These are phyloP conservation scores for Pyracantha coccinea DNA, from an alignment of 331 rosid species.

Conservation along the genomic window DNA sequence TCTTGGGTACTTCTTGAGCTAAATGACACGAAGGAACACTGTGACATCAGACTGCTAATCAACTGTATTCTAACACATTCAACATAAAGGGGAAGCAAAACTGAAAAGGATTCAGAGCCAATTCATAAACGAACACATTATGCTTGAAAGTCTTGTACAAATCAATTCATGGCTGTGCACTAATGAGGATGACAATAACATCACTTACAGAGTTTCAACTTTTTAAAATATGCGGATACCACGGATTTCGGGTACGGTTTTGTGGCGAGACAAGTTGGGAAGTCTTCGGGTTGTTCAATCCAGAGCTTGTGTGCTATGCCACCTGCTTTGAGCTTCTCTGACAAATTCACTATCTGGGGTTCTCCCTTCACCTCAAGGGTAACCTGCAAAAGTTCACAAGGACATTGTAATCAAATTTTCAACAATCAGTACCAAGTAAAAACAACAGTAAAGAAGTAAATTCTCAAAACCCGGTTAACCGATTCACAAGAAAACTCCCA, in stretches of 20 bases:
- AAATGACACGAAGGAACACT: not conserved
- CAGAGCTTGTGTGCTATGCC: constrained; percentile 65
- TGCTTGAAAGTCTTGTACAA: not conserved
- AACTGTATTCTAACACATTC: not conserved
- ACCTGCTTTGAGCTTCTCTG: constrained; percentile 58
- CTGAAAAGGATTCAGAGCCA: not conserved
- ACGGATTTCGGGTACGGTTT: constrained; percentile 73
- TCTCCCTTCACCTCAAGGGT: constrained; percentile 87
- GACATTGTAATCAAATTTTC: not conserved
- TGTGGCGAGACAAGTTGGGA: constrained; percentile 80
- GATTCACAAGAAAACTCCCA: not conserved
- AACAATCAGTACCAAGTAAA: not conserved
- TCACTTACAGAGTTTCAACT: constrained; percentile 84
- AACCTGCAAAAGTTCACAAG: constrained; percentile 33
- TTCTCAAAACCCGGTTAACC: not conserved
- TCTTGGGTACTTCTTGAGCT: not conserved
- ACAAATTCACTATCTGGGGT: constrained; percentile 53
- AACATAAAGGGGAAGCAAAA: not conserved
- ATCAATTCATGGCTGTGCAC: not conserved
- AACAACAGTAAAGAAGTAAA: not conserved
- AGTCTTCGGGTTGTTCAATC: constrained; percentile 82
- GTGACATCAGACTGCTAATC: not conserved
- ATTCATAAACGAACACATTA: not conserved
- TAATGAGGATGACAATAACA: not conserved
- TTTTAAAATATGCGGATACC: constrained; percentile 51